Conservation (phyloP, 1,284 basidiomycete genomes). For the Mycena sp. region DNA sequence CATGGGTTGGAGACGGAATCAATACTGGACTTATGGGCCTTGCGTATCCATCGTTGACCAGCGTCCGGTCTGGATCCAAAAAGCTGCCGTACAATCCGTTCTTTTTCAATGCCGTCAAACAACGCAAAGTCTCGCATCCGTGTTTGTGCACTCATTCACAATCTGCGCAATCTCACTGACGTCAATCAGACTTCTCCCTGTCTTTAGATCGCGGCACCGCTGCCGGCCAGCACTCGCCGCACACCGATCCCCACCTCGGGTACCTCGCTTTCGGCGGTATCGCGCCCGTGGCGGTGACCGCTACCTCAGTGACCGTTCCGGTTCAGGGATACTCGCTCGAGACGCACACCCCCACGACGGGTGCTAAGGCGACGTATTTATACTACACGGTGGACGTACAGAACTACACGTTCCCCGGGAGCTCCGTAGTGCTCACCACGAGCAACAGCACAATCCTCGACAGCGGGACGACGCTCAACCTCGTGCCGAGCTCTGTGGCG, state of each 20-base stretch:
- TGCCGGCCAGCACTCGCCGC: background rate
- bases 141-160: background rate
- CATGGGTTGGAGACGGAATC: slow-evolving; percentile 37
- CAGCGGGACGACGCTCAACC: slow-evolving; percentile 25
- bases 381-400: slow-evolving; percentile 38
- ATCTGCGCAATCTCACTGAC: background rate
- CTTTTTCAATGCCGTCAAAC: slow-evolving; percentile 23
- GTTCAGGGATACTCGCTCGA: slow-evolving; percentile 32
- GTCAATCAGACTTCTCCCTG: slow-evolving; percentile 18
- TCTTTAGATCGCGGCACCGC: slow-evolving; percentile 12
- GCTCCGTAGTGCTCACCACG: background rate
- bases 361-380: slow-evolving; percentile 20
- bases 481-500: slow-evolving; percentile 35
- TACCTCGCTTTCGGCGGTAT: slow-evolving; percentile 26
- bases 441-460: slow-evolving; percentile 36
- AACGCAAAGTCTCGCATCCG: slow-evolving; percentile 1
- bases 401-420: slow-evolving; percentile 31
- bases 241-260: slow-evolving; percentile 10
- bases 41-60: slow-evolving; percentile 18
- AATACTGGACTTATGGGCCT: slow-evolving; percentile 34
- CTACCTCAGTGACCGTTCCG: slow-evolving; percentile 30
- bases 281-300: slow-evolving; percentile 13
- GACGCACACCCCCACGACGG: slow-evolving; percentile 13
- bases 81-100: slow-evolving; percentile 11
- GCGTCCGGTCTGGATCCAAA: background rate